Base-by-base conservation (phyloP, 2,329 filamentous ascomycete genomes). In the Orbilia ellipsospora region DNA sequence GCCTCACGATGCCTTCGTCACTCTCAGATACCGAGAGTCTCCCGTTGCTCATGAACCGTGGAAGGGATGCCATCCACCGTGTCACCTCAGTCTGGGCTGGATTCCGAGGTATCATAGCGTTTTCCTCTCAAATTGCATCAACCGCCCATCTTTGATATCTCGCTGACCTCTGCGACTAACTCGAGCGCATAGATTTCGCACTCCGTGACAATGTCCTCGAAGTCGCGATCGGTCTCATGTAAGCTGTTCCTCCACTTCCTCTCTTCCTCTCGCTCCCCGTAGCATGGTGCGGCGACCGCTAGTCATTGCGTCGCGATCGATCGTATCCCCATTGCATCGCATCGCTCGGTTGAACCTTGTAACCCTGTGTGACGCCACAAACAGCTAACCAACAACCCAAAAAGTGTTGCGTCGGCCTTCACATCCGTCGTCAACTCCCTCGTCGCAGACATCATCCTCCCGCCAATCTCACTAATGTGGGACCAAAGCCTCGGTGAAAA, bases 181-280 rank as follows among this genome's bases (percentile, higher is more conserved):
- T 44, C 87, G 40, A 89, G 88, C 45, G 92, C 80, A 81, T 89
- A 78, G 90, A 92, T 80, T 93, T 92, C 81, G 90, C 90, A 0
- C 87, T 92, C 64, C 88, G 90, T 77, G 90, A 91, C 70, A 92
- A 92, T 78, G 90, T 92, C 56, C 85, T 93, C 26, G 89, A 92
- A 81, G 90, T 93, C 73, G 90, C 90, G 15, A 89, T 92, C 78
- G 90, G 90, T 78, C 83, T 92, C 77, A 92, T 93, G 90, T 91
- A 80, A 81, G 85, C 15, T 3, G 1, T 31, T 23, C 10, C 13
- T 23, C 16, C 16, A 4, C 44, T 48, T 18, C 13, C 44, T 45
- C 12, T 45, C 42, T n/a, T 48, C 13, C 44, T n/a, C 5, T 36
- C 31, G 10, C 2, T 48, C 1, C 8, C 44, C 2, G 23, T 36